Base-by-base conservation (phyloP, 1,284 basidiomycete species). In the Gomphus sp. region DNA sequence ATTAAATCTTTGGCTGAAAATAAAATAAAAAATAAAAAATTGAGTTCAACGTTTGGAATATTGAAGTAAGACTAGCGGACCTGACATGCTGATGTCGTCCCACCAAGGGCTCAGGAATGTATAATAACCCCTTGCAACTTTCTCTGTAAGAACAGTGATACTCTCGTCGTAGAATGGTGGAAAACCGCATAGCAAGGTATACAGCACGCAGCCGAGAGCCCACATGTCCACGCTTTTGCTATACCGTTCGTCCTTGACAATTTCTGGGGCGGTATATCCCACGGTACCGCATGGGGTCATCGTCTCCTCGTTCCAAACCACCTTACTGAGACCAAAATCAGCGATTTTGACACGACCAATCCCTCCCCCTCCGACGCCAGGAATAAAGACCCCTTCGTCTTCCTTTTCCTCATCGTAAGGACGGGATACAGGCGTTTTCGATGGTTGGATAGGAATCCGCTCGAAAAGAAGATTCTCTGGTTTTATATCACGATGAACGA, bases 221-320 rank as follows among this genome's bases (percentile, higher is more conserved):
- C 97, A 99, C 97, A 99, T 99, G 72, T 99, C 97, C 59, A 99
- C 97, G 67, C 89, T 93, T 76, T 98, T 98, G 71, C 89, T 93
- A 72, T 99, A 99, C 31, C 96, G 83, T 76, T 99, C 95, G 71
- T 99, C 97, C 75, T 98, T 98, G 68, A 99, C 97, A 64, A 99
- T 99, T 74, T 99, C 97, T 2, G 97, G 97, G 3, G 97, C 97
- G 2, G 97, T 99, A 74, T 99, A 99, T 4, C 97, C 97, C 33
- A 99, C 96, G 1, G 97, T 99, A 36, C 97, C 97, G 69, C 97
- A 99, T 22, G 97, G 97, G 31, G 97, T 99, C 89, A 94, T 97
- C 10, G 97, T 99, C 72, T 97, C 89, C 71, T 98, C 93, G 70
- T 97, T 91, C 97, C 97, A 99, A 4, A 99, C 93, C 58, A 99